Conservation (phyloP, 1,139 yeast genomes). For the Tardiomyces digboiensis region DNA sequence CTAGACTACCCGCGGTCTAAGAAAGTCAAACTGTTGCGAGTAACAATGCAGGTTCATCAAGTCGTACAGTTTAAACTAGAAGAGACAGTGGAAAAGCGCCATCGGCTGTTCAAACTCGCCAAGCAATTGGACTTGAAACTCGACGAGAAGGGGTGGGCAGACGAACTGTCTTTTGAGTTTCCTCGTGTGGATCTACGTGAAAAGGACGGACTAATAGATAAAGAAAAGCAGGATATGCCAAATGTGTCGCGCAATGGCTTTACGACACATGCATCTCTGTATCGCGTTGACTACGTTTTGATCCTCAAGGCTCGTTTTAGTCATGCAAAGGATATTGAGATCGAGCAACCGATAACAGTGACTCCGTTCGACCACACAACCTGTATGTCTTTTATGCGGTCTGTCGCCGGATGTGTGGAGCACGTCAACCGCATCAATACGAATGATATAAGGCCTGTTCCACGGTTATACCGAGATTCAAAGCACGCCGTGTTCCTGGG, state of each 20-base stretch:
- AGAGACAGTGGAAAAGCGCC: slow-evolving; percentile 19
- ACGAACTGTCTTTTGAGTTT: slow-evolving; percentile 23
- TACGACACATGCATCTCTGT: slow-evolving; percentile 28
- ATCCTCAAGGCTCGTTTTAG: slow-evolving; percentile 28
- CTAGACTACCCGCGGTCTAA: slow-evolving; percentile 28
- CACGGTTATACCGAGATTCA: background rate
- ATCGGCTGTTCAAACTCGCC: slow-evolving; percentile 22
- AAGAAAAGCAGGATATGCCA: slow-evolving; percentile 28
- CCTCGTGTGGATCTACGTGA: slow-evolving; percentile 21
- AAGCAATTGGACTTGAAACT: slow-evolving; percentile 22
- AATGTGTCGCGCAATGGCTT: slow-evolving; percentile 26
- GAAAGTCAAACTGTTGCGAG: slow-evolving; percentile 27
- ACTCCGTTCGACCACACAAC: slow-evolving; percentile 31
- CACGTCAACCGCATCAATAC: slow-evolving; percentile 2
- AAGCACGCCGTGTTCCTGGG: background rate
- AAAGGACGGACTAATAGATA: slow-evolving; percentile 22
- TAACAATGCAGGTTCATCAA: slow-evolving; percentile 29
- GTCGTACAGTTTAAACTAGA: slow-evolving; percentile 25
- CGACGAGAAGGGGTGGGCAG: slow-evolving; percentile 18
- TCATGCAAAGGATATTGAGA: slow-evolving; percentile 30
- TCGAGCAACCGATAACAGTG: slow-evolving; percentile 28
- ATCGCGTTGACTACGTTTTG: slow-evolving; percentile 25
- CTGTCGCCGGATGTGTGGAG: slow-evolving; percentile 26
- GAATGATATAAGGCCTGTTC: background rate
- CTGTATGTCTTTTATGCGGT: slow-evolving; percentile 27